Evolutionary conservation across 179 eudicot species (phyloP), one percentile per base, ranked within the genome.

Genomic region (Heliamphora pulchella): DNA sequence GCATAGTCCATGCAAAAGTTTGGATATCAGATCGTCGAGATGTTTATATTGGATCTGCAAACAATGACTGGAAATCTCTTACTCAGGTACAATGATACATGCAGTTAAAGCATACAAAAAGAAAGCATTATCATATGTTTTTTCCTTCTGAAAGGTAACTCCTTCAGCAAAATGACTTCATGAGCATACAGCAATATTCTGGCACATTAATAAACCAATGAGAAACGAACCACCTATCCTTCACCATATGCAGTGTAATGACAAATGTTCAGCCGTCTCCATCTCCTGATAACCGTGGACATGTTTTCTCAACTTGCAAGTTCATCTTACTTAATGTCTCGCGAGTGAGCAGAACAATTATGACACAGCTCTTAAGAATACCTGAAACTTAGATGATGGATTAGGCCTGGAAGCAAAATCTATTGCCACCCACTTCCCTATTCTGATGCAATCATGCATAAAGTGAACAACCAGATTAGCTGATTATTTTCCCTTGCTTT

Each of bases 61-160:
- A 94, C 81, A 92, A 94, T 85, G 98, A 94, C 78, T 92, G 97
- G 97, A 94, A 94, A 87, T 90, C 98, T 82, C 95, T 94, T 77
- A 91, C 98, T 71, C 98, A 94, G 95, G 98, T 94, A 80, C 72
- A 65, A 57, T 80, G 46, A 73, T 5, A n/a, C 80, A 43, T 57
- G 53, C 22, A 39, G 50, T 76, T 17, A n/a, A 31, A 65, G 0
- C 72, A 48, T 65, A 65, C 17, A 18, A 79, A 15, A 20, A 31
- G 72, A 53, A 65, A 1, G 4, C 13, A 41, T 31, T 64, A 22
- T 77, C 13, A 20, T 8, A 44, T 31, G 31, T 31, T 31, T 13
- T 64, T 50, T 63, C 46, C 17, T 73, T 57, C 78, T 57, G 65
- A 55, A 71, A 51, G 7, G 6, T 44, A 72, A 53, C 44, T 20